These are phyloP conservation scores for Cicer yamashitae DNA, from an alignment of 306 rosid species.

Conservation along the genomic window DNA sequence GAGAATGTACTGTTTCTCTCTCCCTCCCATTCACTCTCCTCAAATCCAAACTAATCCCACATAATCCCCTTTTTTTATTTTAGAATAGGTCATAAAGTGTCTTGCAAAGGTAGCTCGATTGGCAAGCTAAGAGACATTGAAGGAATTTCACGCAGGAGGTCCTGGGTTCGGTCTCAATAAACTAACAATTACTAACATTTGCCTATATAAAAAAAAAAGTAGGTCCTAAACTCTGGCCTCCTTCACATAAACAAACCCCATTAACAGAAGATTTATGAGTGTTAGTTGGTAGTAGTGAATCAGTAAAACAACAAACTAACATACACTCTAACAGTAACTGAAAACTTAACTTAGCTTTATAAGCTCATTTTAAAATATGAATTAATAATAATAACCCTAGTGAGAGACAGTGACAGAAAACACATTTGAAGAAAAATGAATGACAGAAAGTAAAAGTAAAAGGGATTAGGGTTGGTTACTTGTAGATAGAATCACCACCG, in stretches of 20 bases:
- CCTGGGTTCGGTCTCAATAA: too few relatives aligned
- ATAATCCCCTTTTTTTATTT: not conserved
- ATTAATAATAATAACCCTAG: not conserved
- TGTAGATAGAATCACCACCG: slow-evolving; percentile 82
- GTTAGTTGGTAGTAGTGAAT: not conserved
- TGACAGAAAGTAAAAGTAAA: not conserved
- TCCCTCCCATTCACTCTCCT: slow-evolving; percentile 13
- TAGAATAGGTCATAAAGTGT: not conserved
- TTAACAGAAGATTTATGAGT: not conserved
- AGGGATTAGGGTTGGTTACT: slow-evolving; percentile 49
- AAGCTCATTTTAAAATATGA: not conserved
- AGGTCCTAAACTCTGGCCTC: not conserved
- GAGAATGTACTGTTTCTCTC: not conserved
- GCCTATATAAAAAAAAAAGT: not conserved
- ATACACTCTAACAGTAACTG: not conserved
- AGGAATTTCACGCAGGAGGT: too few relatives aligned
- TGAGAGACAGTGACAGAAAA: too few relatives aligned
- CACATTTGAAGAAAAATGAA: not conserved
- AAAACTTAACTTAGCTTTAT: not conserved
- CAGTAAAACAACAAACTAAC: not conserved
- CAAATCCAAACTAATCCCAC: not conserved
- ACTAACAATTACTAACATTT: too few relatives aligned
- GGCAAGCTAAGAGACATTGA: too few relatives aligned
- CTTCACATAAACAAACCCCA: not conserved
- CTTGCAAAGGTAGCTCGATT: too few relatives aligned